Percentiles rank a stretch among this genome's conserved stretches.
Evolutionary conservation across 495 filamentous ascomycete species (phyloP).

Genomic region (Daldinia concentrica): DNA sequence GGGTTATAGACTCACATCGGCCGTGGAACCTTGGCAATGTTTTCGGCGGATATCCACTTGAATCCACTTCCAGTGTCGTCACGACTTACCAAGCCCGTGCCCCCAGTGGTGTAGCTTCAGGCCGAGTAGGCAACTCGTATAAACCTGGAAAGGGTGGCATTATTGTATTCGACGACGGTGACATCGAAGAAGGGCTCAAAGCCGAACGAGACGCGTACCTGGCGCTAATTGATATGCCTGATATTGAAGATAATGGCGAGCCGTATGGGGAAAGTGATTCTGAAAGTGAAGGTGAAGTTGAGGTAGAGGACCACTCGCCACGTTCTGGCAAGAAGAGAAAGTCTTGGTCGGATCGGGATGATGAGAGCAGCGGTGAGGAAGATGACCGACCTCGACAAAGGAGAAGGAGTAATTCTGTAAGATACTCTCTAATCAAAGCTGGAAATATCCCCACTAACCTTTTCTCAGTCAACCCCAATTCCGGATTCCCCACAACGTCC

Average conservation of each 20-base stretch:
- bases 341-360: conserved; percentile 79
- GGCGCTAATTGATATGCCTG: conserved; percentile 86
- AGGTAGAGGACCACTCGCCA: conserved; percentile 40
- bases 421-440: neutral
- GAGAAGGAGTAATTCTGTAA: conserved; percentile 86
- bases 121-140: conserved; percentile 75
- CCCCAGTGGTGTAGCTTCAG: conserved; percentile 63
- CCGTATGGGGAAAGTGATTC: conserved; percentile 61
- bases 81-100: conserved; percentile 58
- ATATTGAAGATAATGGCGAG: conserved; percentile 77
- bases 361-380: conserved; percentile 74
- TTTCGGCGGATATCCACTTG: conserved; percentile 74
- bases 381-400: conserved; percentile 77
- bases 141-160: conserved; percentile 82
- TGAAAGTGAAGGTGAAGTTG: conserved; percentile 58
- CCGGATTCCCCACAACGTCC: conserved; percentile 61
- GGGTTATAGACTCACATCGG: conserved; percentile 89
- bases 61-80: conserved; percentile 58
- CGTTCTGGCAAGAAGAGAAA: conserved; percentile 75
- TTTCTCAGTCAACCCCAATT: conserved; percentile 65
- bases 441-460: conserved; percentile 44
- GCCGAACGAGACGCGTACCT: conserved; percentile 82
- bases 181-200: conserved; percentile 87
- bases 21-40: conserved; percentile 97
- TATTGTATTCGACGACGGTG: conserved; percentile 93